Base-by-base conservation (phyloP, 495 filamentous ascomycete genomes). In the Podospora pseudopauciseta region DNA sequence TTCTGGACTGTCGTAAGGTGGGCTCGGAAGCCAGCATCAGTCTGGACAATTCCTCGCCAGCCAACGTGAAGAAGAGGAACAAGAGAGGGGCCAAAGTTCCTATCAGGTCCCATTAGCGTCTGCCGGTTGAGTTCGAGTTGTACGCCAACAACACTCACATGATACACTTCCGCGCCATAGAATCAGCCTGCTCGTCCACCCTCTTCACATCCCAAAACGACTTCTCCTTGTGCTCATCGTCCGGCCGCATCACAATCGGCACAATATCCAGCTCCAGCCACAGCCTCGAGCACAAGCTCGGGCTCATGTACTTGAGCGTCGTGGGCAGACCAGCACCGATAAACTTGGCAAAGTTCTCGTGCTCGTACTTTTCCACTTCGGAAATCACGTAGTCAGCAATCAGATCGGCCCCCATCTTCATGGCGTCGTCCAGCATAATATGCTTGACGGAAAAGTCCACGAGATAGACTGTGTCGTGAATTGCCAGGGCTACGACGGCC, bases 121-220 rank as follows among this genome's bases (percentile, higher is more conserved):
- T 23, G 23, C 23, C 23, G 23, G 23, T 23, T 23, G 23, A 23
- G 23, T 1, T 23, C 23, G 23, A 23, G 57, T 72, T 39, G 67
- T 68, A 44, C 11, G 39, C 13, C 13, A 0, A 49, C 19, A 23
- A 19, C 2, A 67, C 60, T 65, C 74, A 90, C 88, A 89, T 86
- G 57, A 92, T 85, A 74, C 90, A 92, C 81, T 94, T 94, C 32
- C 92, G 84, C 3, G 88, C 89, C 87, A 94, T 91, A 0, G 91
- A 91, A 73, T 96, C 92, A 2, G 92, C 91, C 76, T 94, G 90
- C 73, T 96, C 92, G 69, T 94, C 92, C 15, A 92, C 84, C 53
- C 84, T 77, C 70, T 86, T 87, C 6, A 78, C 75, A 53, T 86
- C 80, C 84, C 85, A 85, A 74, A 82, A 83, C 13, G 74, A 77